A percentile compares a stretch with the other conserved stretches of the same genome.
Evolutionary conservation across 495 filamentous ascomycete species (phyloP).

Genomic region (Neurospora sp.): DNA sequence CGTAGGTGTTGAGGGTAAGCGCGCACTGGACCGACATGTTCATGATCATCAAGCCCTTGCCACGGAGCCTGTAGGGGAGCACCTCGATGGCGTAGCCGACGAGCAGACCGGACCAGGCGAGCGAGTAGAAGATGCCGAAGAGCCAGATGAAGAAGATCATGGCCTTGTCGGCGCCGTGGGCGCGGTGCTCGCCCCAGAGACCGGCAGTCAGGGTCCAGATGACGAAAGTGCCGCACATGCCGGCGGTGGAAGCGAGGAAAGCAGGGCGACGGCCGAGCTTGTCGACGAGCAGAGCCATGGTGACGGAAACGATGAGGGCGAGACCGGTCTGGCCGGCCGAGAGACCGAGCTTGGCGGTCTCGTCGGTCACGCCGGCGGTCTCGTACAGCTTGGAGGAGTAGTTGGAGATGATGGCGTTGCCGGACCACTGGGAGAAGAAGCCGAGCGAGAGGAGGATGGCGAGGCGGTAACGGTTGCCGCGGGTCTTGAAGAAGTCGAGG

Average conservation of each 20-base stretch:
- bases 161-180: conserved; percentile 33
- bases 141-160: conserved; percentile 50
- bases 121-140: conserved; percentile 44
- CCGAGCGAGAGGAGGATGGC: conserved; percentile 48
- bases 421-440: conserved; percentile 59
- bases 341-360: conserved; percentile 41
- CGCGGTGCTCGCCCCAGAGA: conserved; percentile 28
- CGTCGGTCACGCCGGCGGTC: conserved; percentile 44
- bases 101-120: conserved; percentile 55
- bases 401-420: conserved; percentile 58
- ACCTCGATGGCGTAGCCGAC: conserved; percentile 61
- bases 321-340: conserved; percentile 43
- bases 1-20: conserved; percentile 45
- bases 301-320: conserved; percentile 42
- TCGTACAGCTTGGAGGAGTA: conserved; percentile 49
- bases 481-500: conserved; percentile 53
- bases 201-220: conserved; percentile 42
- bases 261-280: conserved; percentile 48
- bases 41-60: conserved; percentile 45
- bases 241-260: conserved; percentile 47
- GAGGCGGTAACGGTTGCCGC: conserved; percentile 59
- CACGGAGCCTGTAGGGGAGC: conserved; percentile 60
- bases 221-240: conserved; percentile 50
- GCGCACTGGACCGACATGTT: conserved; percentile 42
- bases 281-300: conserved; percentile 51